phyloP scores from a whole-genome alignment of 805 yeast species.

The Candida tallmaniae region DNA sequence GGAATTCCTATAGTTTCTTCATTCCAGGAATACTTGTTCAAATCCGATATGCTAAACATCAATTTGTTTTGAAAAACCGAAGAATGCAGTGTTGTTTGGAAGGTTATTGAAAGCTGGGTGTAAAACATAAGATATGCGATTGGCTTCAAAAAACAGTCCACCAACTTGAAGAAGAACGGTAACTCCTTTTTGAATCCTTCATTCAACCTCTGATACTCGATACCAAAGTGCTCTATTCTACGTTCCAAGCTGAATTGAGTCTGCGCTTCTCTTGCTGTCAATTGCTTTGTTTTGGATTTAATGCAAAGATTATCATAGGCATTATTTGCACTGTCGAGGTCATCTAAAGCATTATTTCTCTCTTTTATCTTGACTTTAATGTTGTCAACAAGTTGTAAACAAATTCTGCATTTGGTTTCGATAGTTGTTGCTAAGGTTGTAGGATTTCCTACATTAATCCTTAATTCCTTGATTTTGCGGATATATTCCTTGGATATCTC shows the following conservation, averaged over 20 bases:
- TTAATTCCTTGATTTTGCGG: not conserved
- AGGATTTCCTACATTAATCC: not conserved
- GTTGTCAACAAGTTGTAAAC: constrained; percentile 5
- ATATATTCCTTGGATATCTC: constrained; percentile 2
- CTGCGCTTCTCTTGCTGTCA: constrained; percentile 26
- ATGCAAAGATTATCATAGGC: constrained; percentile 24
- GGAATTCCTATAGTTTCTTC: not conserved
- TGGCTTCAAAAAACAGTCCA: constrained; percentile 21
- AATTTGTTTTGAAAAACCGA: not conserved
- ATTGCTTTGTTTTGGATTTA: constrained; percentile 33
- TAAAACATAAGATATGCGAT: constrained; percentile 21
- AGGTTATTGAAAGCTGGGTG: constrained; percentile 29
- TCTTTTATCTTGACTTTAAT: constrained; percentile 5
- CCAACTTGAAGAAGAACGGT: constrained; percentile 37
- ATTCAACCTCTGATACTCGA: constrained; percentile 33
- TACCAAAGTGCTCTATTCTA: constrained; percentile 20
- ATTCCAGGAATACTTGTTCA: not conserved
- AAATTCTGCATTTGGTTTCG: constrained; percentile 3
- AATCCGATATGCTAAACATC: not conserved
- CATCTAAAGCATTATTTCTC: constrained; percentile 28
- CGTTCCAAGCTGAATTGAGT: constrained; percentile 19
- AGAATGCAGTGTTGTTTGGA: constrained; percentile 17
- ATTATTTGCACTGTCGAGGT: constrained; percentile 31
- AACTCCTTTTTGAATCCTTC: constrained; percentile 40
- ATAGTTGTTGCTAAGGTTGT: not conserved